Conservation (phyloP, 2,329 filamentous ascomycete genomes). For the Colletotrichum sp. region DNA sequence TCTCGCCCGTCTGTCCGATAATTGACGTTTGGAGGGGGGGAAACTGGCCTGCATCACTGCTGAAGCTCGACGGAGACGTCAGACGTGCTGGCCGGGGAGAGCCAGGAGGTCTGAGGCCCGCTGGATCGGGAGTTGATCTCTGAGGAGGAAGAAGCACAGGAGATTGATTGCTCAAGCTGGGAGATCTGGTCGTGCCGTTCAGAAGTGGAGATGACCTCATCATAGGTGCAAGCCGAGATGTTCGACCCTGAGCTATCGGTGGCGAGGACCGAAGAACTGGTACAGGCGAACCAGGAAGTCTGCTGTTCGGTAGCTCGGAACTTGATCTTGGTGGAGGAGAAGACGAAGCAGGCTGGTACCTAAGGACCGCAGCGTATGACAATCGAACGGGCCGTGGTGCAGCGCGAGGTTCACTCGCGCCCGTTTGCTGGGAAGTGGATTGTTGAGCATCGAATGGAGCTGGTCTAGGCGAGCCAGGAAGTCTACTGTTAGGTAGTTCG, state of each 20-base stretch:
- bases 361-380: background rate
- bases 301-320: background rate
- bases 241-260: background rate
- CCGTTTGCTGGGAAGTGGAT: background rate
- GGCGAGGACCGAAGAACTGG: background rate
- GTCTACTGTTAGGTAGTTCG: background rate
- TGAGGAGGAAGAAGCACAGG: background rate
- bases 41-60: background rate
- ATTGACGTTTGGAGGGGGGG: background rate
- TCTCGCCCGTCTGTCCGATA: background rate
- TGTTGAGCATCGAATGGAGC: background rate
- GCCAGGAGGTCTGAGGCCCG: background rate
- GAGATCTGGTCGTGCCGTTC: background rate
- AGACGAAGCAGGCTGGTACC: background rate
- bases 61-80: background rate
- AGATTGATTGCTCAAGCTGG: background rate
- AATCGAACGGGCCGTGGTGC: background rate
- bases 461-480: background rate
- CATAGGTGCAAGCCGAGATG: too few relatives aligned
- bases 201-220: background rate
- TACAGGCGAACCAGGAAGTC: background rate
- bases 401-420: background rate
- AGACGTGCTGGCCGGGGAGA: background rate
- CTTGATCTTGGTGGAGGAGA: background rate
- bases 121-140: background rate